Base-by-base conservation (phyloP, 2,329 filamentous ascomycete species). In the Coniochaeta ligniaria region DNA sequence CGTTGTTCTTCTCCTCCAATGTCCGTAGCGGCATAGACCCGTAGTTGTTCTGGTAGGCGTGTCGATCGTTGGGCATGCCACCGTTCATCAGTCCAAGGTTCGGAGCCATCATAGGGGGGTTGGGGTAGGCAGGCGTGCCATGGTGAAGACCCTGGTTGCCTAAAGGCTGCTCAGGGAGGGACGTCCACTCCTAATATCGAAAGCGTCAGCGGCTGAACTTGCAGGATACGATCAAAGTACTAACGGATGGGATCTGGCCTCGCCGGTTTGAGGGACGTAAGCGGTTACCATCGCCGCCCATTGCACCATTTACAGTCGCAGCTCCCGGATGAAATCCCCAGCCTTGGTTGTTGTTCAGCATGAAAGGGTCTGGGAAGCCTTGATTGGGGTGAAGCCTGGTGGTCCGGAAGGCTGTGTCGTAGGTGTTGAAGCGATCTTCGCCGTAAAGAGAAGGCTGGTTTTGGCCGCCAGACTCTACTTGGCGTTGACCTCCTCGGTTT, bases 401-500 rank as follows among this genome's bases (percentile, higher is more conserved):
- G 61, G 79, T 70, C 33, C 73, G 62, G 20, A 71, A 89, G 61
- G 77, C 83, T 68, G 84, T 81, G 61, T 80, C 83, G 64, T 91
- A 88, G 59, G 78, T 78, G 60, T 81, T 84, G 68, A 86, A 75
- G 80, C 89, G 75, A 75, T 95, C 91, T 58, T 83, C 80, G 17
- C 81, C 80, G 74, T 94, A 96, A 59, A 93, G 80, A 61, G 84
- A 85, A 57, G 86, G 83, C 0, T 77, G 77, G 47, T 74, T 82
- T 60, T 86, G 85, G 63, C 82, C 84, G 70, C 89, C 88, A 63
- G 82, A 80, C 66, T 96, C 92, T 72, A 93, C 91, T 66, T 90
- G 89, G 67, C 91, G 85, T 67, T 92, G 93, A 50, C 86, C 79
- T 71, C 89, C 87, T 66, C 90, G 85, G 70, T 89, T 85, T 61